Percentiles rank a stretch among this genome's conserved stretches.
Evolutionary conservation across 1,284 basidiomycete genomes (phyloP).

Genomic region (Pascua sp.): DNA sequence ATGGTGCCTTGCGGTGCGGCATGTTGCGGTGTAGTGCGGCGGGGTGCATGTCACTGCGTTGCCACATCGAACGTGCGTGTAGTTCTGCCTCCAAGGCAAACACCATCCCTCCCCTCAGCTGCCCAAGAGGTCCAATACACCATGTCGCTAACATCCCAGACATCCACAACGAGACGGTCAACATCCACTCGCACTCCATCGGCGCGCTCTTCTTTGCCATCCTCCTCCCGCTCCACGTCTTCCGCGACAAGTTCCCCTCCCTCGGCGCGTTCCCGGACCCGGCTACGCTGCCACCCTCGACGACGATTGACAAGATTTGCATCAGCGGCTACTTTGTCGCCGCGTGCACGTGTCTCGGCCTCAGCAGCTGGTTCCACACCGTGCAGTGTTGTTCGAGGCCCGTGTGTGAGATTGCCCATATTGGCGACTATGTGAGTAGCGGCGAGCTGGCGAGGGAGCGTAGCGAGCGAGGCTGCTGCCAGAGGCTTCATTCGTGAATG

Average conservation of each 20-base stretch:
- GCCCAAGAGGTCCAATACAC: not conserved
- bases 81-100: too few species aligned
- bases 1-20: too few species aligned
- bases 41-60: too few species aligned
- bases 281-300: constrained; percentile 25
- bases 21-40: too few species aligned
- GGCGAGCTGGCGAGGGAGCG: not conserved
- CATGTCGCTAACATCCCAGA: constrained; percentile 52
- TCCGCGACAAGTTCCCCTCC: constrained; percentile 52
- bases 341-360: constrained; percentile 68
- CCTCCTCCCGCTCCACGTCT: constrained; percentile 57
- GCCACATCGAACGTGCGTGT: not conserved
- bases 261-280: constrained; percentile 20
- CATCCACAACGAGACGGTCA: constrained; percentile 83
- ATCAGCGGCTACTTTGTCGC: constrained; percentile 68
- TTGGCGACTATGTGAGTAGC: constrained; percentile 47
- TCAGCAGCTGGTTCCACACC: constrained; percentile 74
- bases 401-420: constrained; percentile 52
- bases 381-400: constrained; percentile 67
- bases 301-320: constrained; percentile 62
- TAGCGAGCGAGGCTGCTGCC: not conserved
- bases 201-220: constrained; percentile 65
- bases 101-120: not conserved
- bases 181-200: constrained; percentile 82
- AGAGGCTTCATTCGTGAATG: not conserved